Evolutionary conservation across 257 asterid genomes (phyloP).

Genomic region (Solanum sitiens): DNA sequence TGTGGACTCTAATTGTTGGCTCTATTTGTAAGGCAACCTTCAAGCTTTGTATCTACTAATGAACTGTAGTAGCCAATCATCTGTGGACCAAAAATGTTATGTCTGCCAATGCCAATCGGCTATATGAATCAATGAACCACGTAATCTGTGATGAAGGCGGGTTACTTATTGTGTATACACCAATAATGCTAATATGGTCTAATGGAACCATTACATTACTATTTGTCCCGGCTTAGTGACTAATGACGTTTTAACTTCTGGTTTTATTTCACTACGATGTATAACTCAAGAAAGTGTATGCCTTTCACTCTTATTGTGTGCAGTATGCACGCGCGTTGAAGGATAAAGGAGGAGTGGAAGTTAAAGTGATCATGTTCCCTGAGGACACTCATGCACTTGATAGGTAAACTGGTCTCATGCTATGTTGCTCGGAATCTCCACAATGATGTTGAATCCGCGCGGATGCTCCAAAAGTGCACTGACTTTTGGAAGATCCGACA

Average conservation of each 20-base stretch:
- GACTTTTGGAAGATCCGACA: background rate
- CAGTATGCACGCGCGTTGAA: constrained; percentile 78
- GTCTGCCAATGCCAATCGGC: background rate
- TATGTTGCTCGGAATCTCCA: background rate
- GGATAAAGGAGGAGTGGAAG: constrained; percentile 74
- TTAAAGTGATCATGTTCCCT: constrained; percentile 72
- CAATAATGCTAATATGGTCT: background rate
- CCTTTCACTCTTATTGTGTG: background rate
- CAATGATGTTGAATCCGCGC: background rate
- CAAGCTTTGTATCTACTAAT: background rate
- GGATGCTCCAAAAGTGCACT: background rate
- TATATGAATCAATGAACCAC: background rate
- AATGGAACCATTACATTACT: background rate
- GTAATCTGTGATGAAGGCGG: background rate
- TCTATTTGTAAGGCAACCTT: background rate
- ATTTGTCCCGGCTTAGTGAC: background rate
- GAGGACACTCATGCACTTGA: constrained; percentile 67
- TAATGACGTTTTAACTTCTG: background rate
- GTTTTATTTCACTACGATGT: background rate
- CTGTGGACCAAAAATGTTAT: background rate
- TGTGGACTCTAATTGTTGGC: background rate
- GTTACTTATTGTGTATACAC: background rate
- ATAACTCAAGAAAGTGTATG: background rate
- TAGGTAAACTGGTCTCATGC: constrained; percentile 20
- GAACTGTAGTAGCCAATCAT: background rate